Conservation (phyloP, 306 rosid species). For the Mimosa pudica region DNA sequence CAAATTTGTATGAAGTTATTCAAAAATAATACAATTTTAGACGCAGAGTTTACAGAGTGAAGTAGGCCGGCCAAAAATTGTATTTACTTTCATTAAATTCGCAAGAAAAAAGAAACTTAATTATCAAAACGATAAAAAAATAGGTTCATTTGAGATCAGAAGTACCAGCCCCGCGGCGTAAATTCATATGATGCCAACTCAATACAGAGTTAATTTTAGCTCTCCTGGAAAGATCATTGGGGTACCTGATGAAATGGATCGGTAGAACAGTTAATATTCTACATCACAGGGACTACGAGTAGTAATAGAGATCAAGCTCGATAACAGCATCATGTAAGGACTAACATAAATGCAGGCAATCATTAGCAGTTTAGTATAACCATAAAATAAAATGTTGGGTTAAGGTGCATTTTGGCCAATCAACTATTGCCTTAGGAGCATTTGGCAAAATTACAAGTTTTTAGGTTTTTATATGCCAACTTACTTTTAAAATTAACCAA, state of each 20-base stretch:
- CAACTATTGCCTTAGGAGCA: no score
- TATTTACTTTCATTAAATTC: background rate
- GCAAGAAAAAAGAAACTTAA: conserved; percentile 16
- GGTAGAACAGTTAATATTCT: conserved; percentile 4
- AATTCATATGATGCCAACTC: conserved; percentile 89
- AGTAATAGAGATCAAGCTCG: conserved; percentile 6
- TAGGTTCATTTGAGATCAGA: conserved; percentile 20
- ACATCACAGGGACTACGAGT: background rate
- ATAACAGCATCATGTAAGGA: conserved; percentile 13
- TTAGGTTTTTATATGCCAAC: no score
- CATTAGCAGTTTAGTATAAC: background rate
- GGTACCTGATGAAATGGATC: conserved; percentile 63
- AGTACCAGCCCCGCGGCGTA: conserved; percentile 81
- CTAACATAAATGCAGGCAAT: background rate
- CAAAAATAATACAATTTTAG: conserved; percentile 17
- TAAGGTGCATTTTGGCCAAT: no score
- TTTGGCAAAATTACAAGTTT: no score
- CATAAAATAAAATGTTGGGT: background rate
- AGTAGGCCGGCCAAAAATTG: conserved; percentile 11
- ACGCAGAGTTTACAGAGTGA: background rate
- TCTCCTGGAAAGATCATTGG: conserved; percentile 78
- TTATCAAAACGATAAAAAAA: conserved; percentile 19
- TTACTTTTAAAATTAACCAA: no score
- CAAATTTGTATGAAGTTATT: conserved; percentile 8
- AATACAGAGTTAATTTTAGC: conserved; percentile 77